A percentile compares a stretch with the other conserved stretches of the same genome.
Evolutionary conservation across 2,329 filamentous ascomycete genomes (phyloP).

Genomic region (Exophiala sideris): DNA sequence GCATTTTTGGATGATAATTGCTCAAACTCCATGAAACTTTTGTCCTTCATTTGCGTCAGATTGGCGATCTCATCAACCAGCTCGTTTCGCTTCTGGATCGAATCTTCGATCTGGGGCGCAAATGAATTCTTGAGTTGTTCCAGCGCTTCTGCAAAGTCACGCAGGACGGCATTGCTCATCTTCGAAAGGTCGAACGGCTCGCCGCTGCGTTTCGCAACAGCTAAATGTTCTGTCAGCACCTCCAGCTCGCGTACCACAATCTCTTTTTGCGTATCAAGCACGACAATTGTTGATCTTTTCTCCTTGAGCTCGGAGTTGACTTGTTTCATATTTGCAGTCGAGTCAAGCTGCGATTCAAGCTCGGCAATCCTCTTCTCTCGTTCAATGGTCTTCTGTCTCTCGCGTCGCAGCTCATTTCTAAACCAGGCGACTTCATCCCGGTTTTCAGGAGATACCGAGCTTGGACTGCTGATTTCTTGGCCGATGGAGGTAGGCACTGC

Average conservation of each 20-base stretch:
- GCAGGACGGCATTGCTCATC: conserved; percentile 59
- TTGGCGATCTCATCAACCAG: conserved; percentile 80
- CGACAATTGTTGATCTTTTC: conserved; percentile 92
- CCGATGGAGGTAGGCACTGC: conserved; percentile 42
- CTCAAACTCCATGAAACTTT: conserved; percentile 92
- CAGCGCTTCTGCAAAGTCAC: conserved; percentile 60
- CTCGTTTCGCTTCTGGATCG: conserved; percentile 82
- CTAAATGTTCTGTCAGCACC: conserved; percentile 81
- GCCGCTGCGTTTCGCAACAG: conserved; percentile 78
- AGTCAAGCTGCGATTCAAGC: conserved; percentile 60
- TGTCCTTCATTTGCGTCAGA: conserved; percentile 81
- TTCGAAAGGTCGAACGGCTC: conserved; percentile 75
- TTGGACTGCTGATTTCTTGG: conserved; percentile 69
- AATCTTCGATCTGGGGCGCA: conserved; percentile 71
- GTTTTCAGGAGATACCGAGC: conserved; percentile 56
- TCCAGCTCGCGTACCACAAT: conserved; percentile 92
- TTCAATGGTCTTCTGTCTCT: conserved; percentile 80
- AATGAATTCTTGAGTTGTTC: conserved; percentile 78
- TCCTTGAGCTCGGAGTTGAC: conserved; percentile 85
- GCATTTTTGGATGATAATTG: conserved; percentile 91
- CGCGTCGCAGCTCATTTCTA: conserved; percentile 70
- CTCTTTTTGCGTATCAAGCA: conserved; percentile 89
- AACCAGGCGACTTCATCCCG: conserved; percentile 64
- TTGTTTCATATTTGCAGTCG: conserved; percentile 62
- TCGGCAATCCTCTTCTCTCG: conserved; percentile 83